Evolutionary conservation across 73 alveolate genomes (phyloP).

Genomic region (Stentor coeruleus): DNA sequence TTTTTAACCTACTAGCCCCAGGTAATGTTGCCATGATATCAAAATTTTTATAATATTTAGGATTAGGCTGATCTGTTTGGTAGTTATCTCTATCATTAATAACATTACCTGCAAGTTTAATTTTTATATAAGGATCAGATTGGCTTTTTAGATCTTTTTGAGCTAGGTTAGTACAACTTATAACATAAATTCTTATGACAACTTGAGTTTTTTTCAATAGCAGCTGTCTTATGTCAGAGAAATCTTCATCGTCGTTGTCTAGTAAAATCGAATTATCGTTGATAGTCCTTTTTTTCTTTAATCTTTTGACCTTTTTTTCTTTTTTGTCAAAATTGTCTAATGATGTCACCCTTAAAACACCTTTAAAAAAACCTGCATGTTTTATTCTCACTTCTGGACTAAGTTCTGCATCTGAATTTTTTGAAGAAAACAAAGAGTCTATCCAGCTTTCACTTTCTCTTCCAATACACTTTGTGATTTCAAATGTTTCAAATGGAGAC

Average conservation of each 20-base stretch:
- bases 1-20: constrained; percentile 66
- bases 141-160: constrained; percentile 74
- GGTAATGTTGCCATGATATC: constrained; percentile 82
- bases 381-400: not conserved
- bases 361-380: not conserved
- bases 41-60: constrained; percentile 66
- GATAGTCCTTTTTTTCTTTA: not conserved
- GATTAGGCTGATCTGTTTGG: constrained; percentile 61
- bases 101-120: constrained; percentile 57
- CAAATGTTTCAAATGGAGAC: constrained; percentile 38
- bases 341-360: not conserved
- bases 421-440: not conserved
- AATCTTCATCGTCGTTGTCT: constrained; percentile 70
- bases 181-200: constrained; percentile 72
- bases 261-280: constrained; percentile 34
- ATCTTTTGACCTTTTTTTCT: not conserved
- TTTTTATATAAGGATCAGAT: constrained; percentile 82
- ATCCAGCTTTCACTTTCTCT: constrained; percentile 55
- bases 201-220: constrained; percentile 47
- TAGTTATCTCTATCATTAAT: constrained; percentile 68
- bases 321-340: not conserved
- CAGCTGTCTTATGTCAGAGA: constrained; percentile 29
- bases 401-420: not conserved
- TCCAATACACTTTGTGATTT: constrained; percentile 44
- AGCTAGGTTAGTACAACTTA: constrained; percentile 67